Percentiles rank a stretch among this genome's conserved stretches.
Evolutionary conservation across 1,284 basidiomycete species (phyloP).

Genomic region (Cystobasidium sp.): DNA sequence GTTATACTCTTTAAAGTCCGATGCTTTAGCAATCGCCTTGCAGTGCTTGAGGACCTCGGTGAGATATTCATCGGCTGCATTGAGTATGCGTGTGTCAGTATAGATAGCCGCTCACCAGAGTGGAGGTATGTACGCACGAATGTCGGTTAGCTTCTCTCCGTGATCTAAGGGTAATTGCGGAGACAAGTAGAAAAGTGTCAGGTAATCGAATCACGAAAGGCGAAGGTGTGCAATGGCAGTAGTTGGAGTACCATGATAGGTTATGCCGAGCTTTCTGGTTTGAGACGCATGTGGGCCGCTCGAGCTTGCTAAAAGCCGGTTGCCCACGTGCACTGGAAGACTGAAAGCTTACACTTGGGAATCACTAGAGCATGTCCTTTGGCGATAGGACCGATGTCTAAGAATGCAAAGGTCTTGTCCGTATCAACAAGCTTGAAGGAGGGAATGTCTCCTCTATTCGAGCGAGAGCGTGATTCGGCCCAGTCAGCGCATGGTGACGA

Average conservation of each 20-base stretch:
- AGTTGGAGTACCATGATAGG: no score
- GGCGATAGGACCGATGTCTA: constrained; percentile 58
- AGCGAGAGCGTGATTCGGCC: constrained; percentile 51
- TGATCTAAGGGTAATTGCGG: constrained; percentile 20
- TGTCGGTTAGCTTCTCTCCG: constrained; percentile 40
- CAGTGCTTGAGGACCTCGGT: constrained; percentile 24
- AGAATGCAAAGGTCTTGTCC: constrained; percentile 55
- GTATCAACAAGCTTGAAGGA: constrained; percentile 59
- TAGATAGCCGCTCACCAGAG: background rate
- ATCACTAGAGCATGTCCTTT: constrained; percentile 59
- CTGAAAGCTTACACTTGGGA: constrained; percentile 55
- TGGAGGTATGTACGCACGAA: constrained; percentile 9
- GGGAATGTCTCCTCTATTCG: constrained; percentile 54
- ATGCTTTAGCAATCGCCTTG: constrained; percentile 56
- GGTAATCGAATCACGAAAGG: background rate
- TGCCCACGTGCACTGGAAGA: constrained; percentile 1
- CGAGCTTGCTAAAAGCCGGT: background rate
- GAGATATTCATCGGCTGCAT: constrained; percentile 32
- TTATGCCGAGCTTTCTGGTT: background rate
- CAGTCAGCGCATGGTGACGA: constrained; percentile 13
- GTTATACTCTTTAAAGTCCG: constrained; percentile 58
- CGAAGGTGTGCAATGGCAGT: background rate
- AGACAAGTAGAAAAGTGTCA: constrained; percentile 3
- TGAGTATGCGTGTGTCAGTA: background rate
- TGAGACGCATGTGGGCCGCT: background rate